Evolutionary conservation across 2,329 filamentous ascomycete species (phyloP).

Genomic region (Fusarium torreyae): DNA sequence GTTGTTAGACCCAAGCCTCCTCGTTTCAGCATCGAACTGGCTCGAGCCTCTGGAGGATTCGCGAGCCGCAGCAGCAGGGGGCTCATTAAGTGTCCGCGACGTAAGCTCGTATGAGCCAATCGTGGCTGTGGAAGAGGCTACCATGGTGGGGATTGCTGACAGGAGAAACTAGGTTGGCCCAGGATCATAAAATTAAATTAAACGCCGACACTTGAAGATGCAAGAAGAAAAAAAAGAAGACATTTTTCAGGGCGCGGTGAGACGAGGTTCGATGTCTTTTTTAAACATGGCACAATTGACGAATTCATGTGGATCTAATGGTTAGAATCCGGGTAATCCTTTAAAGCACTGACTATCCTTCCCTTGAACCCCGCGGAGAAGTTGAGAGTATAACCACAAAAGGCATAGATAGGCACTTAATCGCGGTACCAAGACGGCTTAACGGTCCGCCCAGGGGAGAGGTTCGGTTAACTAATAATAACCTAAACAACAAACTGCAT

Average conservation of each 20-base stretch:
- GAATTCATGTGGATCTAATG: conserved; percentile 13
- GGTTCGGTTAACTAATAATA: conserved; percentile 17
- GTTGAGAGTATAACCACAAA: conserved; percentile 27
- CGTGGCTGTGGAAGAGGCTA: conserved; percentile 36
- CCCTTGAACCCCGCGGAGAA: not conserved
- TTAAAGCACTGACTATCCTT: not conserved
- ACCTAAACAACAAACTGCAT: not conserved
- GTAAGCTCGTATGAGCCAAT: conserved; percentile 40
- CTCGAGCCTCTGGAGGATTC: not conserved
- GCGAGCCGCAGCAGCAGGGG: conserved; percentile 14
- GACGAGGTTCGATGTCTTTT: not conserved
- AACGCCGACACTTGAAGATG: not conserved
- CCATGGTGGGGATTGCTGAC: conserved; percentile 36
- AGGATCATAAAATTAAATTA: conserved; percentile 11
- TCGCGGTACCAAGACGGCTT: not conserved
- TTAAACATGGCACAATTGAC: conserved; percentile 1
- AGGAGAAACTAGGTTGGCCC: not conserved
- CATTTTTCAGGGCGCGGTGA: not conserved
- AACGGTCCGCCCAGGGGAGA: conserved; percentile 19
- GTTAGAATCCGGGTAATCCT: not conserved
- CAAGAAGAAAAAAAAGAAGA: not conserved
- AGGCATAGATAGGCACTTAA: conserved; percentile 12
- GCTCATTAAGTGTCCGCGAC: conserved; percentile 19
- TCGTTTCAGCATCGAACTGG: not conserved
- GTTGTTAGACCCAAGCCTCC: conserved; percentile 6